Evolutionary conservation across 2,329 filamentous ascomycete species (phyloP).

Genomic region (Sclerotiophoma versabilis): DNA sequence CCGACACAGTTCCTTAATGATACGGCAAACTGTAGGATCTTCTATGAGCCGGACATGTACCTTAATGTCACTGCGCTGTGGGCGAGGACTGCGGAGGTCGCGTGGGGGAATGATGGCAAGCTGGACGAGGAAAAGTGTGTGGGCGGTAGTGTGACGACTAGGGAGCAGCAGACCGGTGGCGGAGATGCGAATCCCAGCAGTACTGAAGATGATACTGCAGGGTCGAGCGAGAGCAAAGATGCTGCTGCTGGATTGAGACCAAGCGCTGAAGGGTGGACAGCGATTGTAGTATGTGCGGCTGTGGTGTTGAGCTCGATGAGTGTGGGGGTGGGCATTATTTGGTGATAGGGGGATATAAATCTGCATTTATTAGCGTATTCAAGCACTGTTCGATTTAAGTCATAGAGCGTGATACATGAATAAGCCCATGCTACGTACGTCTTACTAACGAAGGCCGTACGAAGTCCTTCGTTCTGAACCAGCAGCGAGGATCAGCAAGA

Average conservation of each 20-base stretch:
- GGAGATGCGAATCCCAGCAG: constrained; percentile 33
- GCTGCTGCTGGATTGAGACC: constrained; percentile 24
- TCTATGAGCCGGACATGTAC: constrained; percentile 63
- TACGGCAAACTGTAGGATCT: constrained; percentile 67
- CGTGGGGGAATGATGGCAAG: constrained; percentile 38
- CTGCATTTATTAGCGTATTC: not conserved
- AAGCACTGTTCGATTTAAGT: too few species aligned
- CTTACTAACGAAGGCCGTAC: too few species aligned
- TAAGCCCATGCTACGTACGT: too few species aligned
- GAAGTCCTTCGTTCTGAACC: too few species aligned
- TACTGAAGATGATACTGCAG: constrained; percentile 9
- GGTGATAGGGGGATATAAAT: not conserved
- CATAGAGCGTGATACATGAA: too few species aligned
- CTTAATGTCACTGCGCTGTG: constrained; percentile 62
- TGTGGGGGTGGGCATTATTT: constrained; percentile 8
- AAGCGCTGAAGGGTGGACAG: constrained; percentile 13
- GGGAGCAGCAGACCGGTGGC: constrained; percentile 35
- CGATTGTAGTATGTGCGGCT: constrained; percentile 18
- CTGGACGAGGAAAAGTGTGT: constrained; percentile 41
- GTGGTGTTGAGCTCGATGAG: constrained; percentile 17
- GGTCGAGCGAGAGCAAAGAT: constrained; percentile 21
- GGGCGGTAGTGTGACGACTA: constrained; percentile 34
- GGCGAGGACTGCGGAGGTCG: constrained; percentile 48
- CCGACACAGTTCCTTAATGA: constrained; percentile 68
- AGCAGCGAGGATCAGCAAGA: too few species aligned